Conservation (phyloP, 108 stramenopile species). For the Pseudonitzschia pungens region DNA sequence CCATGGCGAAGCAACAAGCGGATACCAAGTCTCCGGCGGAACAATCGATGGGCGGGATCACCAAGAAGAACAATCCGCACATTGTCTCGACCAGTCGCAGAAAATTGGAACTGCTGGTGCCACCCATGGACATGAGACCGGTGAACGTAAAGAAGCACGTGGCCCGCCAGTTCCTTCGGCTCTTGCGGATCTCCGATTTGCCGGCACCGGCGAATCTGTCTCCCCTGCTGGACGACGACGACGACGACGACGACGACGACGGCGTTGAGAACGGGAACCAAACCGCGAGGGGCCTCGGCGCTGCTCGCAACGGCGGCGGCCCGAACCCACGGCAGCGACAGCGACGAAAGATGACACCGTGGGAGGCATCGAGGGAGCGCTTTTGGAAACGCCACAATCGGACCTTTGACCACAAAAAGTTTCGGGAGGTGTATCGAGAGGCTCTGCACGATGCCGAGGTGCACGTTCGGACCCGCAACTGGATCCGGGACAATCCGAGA, state of each 20-base stretch:
- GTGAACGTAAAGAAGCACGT: constrained; percentile 32
- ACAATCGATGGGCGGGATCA: not conserved
- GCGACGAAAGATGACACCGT: constrained; percentile 31
- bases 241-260: constrained; percentile 21
- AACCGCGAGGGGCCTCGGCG: no score
- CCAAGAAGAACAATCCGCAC: constrained; percentile 4
- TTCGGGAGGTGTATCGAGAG: constrained; percentile 36
- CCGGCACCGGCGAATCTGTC: constrained; percentile 30
- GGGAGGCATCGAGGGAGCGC: constrained; percentile 39
- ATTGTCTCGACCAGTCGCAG: constrained; percentile 37
- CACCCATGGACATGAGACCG: constrained; percentile 28
- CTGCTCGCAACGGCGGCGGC: constrained; percentile 36
- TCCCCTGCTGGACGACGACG: constrained; percentile 13
- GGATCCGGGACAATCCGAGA: constrained; percentile 35
- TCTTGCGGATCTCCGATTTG: constrained; percentile 71
- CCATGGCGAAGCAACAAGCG: constrained; percentile 15
- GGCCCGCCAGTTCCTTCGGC: constrained; percentile 46
- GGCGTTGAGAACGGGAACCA: constrained; percentile 15
- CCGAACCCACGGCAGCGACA: not conserved
- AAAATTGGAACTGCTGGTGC: constrained; percentile 43
- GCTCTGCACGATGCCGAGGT: constrained; percentile 46
- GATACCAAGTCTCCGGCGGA: constrained; percentile 7
- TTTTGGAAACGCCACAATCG: constrained; percentile 24
- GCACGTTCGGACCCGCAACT: constrained; percentile 33
- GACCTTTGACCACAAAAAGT: constrained; percentile 47